These are phyloP conservation scores for Nectriaceae sp. DNA, from an alignment of 2,329 filamentous ascomycete species.

Conservation along the genomic window DNA sequence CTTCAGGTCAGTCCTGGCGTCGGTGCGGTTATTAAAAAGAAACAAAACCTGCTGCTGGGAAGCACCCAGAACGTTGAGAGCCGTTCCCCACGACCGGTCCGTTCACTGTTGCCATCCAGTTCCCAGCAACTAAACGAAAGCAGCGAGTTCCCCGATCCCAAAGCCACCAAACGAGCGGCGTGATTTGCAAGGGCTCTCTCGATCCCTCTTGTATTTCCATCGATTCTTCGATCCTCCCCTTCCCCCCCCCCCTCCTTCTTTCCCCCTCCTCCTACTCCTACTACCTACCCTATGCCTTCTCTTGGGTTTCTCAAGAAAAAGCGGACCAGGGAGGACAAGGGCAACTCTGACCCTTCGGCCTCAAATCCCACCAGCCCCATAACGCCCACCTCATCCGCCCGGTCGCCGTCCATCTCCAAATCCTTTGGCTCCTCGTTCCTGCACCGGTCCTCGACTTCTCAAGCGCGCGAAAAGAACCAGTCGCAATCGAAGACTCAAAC, in stretches of 20 bases:
- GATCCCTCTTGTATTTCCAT: constrained; percentile 10
- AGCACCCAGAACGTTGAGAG: background rate
- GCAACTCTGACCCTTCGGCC: constrained; percentile 68
- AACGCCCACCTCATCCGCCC: constrained; percentile 51
- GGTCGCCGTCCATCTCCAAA: constrained; percentile 42
- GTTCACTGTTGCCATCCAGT: background rate
- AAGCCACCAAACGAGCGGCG: constrained; percentile 21
- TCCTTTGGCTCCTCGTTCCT: constrained; percentile 45
- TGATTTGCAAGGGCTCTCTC: constrained; percentile 25
- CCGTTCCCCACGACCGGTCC: background rate
- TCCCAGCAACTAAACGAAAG: background rate
- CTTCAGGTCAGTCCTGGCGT: background rate
- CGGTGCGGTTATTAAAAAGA: background rate
- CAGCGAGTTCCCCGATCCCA: constrained; percentile 2
- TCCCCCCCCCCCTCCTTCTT: constrained; percentile 5
- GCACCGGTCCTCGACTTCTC: constrained; percentile 37
- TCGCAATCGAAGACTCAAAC: constrained; percentile 12
- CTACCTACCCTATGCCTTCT: constrained; percentile 71
- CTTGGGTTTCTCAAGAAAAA: constrained; percentile 98
- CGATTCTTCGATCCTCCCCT: constrained; percentile 18
- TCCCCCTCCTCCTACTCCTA: constrained; percentile 4
- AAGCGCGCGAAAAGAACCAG: constrained; percentile 22
- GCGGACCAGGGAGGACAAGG: constrained; percentile 92
- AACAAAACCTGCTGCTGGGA: background rate
- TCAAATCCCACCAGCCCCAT: constrained; percentile 64